Conservation (phyloP, 208 protist genomes). For the Balamuthia mandrillaris region DNA sequence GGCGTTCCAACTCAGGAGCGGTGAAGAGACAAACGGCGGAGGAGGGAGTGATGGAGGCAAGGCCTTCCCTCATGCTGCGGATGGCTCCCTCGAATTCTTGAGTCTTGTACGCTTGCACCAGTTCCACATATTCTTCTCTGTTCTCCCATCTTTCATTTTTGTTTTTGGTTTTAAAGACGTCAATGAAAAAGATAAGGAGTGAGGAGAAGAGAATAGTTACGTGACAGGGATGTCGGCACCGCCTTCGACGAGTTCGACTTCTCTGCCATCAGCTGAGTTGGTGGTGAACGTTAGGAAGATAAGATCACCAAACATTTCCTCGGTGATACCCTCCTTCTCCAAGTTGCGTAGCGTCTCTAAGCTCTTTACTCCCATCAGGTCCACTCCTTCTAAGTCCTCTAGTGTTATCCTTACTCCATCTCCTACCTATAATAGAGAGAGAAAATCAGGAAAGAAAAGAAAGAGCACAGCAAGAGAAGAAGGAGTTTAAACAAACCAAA, state of each 20-base stretch:
- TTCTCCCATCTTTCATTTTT: too few species aligned
- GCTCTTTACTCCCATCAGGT: not conserved
- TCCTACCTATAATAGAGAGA: too few species aligned
- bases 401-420: not conserved
- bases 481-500: not conserved
- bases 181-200: too few species aligned
- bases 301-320: not conserved
- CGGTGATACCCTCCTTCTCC: not conserved
- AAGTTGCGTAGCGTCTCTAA: not conserved
- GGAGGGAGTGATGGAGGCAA: not conserved
- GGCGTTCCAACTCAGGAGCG: conserved; percentile 2
- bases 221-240: not conserved
- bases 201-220: too few species aligned
- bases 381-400: not conserved
- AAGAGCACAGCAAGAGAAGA: too few species aligned
- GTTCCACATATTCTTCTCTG: conserved; percentile 21
- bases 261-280: not conserved
- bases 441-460: too few species aligned
- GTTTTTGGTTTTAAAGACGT: too few species aligned
- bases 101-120: not conserved
- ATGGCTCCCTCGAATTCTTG: not conserved
- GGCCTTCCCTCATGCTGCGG: not conserved
- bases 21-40: conserved; percentile 18
- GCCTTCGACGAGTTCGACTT: not conserved
- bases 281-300: not conserved